Conservation (phyloP, 2,329 filamentous ascomycete species). For the Neofusicoccum ribis region DNA sequence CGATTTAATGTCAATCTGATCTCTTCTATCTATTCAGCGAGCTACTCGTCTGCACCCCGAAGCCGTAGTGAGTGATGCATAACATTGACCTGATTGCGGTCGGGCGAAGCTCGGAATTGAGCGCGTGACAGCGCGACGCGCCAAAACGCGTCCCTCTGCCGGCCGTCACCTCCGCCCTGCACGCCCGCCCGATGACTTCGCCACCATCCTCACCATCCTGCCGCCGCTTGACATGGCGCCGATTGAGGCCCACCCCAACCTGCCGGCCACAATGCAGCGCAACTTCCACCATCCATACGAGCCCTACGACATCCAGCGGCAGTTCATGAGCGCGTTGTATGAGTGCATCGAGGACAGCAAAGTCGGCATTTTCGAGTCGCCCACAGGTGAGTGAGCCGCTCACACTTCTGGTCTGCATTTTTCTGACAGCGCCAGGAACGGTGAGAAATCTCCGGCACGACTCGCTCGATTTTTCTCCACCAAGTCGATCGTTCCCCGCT, state of each 20-base stretch:
- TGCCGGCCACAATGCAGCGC: background rate
- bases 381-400: conserved; percentile 66
- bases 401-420: background rate
- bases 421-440: conserved; percentile 37
- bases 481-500: too few species aligned
- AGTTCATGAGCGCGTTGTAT: conserved; percentile 86
- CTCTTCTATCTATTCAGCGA: too few species aligned
- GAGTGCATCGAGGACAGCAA: conserved; percentile 75
- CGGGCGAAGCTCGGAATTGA: background rate
- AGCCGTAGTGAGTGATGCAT: background rate
- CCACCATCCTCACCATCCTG: background rate
- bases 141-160: background rate
- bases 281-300: conserved; percentile 86
- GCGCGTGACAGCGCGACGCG: conserved; percentile 1
- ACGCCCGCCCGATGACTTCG: background rate
- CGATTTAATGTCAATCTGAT: too few species aligned
- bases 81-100: too few species aligned
- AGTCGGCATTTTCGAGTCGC: conserved; percentile 86
- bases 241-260: background rate
- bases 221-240: background rate
- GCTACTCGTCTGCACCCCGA: too few species aligned
- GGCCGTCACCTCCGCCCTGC: background rate
- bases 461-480: too few species aligned
- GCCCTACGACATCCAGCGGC: conserved; percentile 82
- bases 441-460: conserved; percentile 29